Conservation (phyloP, 441 rosid genomes). For the Jatropha multifida region DNA sequence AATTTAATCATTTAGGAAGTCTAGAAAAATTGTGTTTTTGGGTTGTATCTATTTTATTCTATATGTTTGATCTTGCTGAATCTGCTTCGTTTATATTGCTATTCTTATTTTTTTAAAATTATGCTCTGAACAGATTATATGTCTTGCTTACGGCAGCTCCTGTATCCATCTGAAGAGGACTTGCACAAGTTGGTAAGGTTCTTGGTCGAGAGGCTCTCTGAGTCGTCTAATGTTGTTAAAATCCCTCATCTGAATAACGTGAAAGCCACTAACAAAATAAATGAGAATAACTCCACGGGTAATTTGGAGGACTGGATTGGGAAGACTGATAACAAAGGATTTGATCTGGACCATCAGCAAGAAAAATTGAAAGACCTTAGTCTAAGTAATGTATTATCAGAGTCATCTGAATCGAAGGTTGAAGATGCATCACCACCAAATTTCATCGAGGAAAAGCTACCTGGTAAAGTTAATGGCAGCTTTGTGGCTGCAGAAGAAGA, state of each 20-base stretch:
- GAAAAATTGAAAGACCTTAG: slow-evolving; percentile 48
- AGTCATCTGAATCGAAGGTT: slow-evolving; percentile 24
- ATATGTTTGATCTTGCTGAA: neutral
- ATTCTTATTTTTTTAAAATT: slow-evolving; percentile 46
- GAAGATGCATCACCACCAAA: slow-evolving; percentile 16
- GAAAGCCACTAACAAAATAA: slow-evolving; percentile 21
- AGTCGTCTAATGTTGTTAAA: slow-evolving; percentile 32
- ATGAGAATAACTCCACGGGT: slow-evolving; percentile 24
- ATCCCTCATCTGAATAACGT: slow-evolving; percentile 31
- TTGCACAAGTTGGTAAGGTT: slow-evolving; percentile 58
- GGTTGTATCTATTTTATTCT: neutral
- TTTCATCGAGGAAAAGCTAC: slow-evolving; percentile 14
- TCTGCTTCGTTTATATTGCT: slow-evolving; percentile 24
- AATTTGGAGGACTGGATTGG: slow-evolving; percentile 18
- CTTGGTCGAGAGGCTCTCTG: slow-evolving; percentile 65
- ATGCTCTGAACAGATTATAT: slow-evolving; percentile 63
- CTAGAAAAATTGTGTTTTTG: neutral
- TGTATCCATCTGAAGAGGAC: slow-evolving; percentile 81
- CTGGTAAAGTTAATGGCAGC: slow-evolving; percentile 7
- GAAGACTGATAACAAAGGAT: slow-evolving; percentile 33
- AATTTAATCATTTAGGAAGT: neutral
- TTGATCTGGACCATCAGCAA: slow-evolving; percentile 41
- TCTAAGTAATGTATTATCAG: slow-evolving; percentile 34
- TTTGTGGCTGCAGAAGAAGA: slow-evolving; percentile 22
- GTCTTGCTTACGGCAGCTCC: slow-evolving; percentile 91